Evolutionary conservation across 768 basidiomycete genomes (phyloP), one percentile per base, ranked within the genome.

Genomic region (Chalciporus pseudorubinellus): DNA sequence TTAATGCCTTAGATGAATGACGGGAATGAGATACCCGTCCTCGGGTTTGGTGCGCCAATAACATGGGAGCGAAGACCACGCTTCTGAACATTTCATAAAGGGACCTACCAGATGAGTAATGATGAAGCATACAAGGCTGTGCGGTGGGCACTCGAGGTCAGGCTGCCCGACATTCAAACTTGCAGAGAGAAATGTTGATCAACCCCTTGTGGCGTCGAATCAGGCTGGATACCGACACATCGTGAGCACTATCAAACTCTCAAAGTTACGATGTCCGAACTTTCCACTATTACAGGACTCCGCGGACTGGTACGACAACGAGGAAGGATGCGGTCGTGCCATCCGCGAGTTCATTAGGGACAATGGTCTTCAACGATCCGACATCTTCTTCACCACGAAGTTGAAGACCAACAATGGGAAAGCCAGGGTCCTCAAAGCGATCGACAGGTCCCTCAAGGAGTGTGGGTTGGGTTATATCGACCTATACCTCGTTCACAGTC

Each of bases 311-410:
- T 53, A 50, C 28, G 1, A 40, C 62, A 87, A 89, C 68, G 87
- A 90, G 64, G 69, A 65, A 42, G 80, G 84, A 55, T 81, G 79
- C 50, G 85, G 86, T 5, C 66, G 72, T 21, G 85, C 84, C 24
- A 81, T 89, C 60, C 69, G 69, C 50, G 77, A 78, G 55, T 85
- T 81, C 60, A 77, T 79, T 65, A 57, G 66, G 10, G 63, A 66
- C 40, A 65, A 75, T n/a, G 69, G 70, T 46, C 76, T 76, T 10
- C 78, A 51, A 16, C 33, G 38, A 31, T 50, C 45, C 81, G 44
- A 78, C 18, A 76, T 92, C 59, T 87, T 81, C 72, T 85, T 80
- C 66, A 87, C 84, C 26, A 87, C 84, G 18, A 87, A 89, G 68
- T 74, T 87, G 44, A 84, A 76, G 68, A 55, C 66, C 45, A 89